Evolutionary conservation across 2,329 filamentous ascomycete species (phyloP), one percentile per base, ranked within the genome.

Genomic region (Dothistroma pini): DNA sequence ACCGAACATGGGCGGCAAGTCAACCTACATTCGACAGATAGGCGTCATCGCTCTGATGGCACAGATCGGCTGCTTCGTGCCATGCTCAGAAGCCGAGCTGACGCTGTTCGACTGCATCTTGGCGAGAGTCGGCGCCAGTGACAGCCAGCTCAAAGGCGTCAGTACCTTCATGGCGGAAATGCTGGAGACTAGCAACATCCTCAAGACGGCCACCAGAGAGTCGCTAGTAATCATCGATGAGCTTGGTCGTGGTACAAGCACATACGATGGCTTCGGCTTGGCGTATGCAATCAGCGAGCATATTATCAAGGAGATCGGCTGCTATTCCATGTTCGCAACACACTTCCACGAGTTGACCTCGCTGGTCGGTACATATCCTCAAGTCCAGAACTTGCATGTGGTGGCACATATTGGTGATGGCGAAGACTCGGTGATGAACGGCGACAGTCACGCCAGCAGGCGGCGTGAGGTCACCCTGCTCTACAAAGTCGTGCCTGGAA

Each of bases 161-260:
- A 96, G 91, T 3, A 99, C 95, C 0, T 99, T 99, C 76, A 99
- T 99, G 96, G 95, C 95, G 1, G 95, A 99, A 79, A 99, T 99
- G 95, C 84, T 99, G 22, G 95, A 99, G 75, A 99, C 95, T 1
- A 92, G 95, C 68, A 97, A 97, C 74, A 99, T 99, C 66, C 87
- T 99, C 72, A 97, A 97, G 78, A 96, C 91, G 0, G 95, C 95
- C 1, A 99, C 95, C 0, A 86, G 89, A 34, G 95, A 99, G 74
- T 96, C 91, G 4, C 84, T 99, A 57, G 97, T 99, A 78, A 97
- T 99, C 76, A 97, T 99, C 69, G 96, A 99, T 75, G 95, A 99
- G 75, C 86, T 99, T 1, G 95, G 95, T 54, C 91, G 95, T 63
- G 95, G 95, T 60, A 99, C 95, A 0, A 97, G 92, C 64, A 99